Evolutionary conservation across 2,329 filamentous ascomycete species (phyloP).

Genomic region (Epichloe bromicola): DNA sequence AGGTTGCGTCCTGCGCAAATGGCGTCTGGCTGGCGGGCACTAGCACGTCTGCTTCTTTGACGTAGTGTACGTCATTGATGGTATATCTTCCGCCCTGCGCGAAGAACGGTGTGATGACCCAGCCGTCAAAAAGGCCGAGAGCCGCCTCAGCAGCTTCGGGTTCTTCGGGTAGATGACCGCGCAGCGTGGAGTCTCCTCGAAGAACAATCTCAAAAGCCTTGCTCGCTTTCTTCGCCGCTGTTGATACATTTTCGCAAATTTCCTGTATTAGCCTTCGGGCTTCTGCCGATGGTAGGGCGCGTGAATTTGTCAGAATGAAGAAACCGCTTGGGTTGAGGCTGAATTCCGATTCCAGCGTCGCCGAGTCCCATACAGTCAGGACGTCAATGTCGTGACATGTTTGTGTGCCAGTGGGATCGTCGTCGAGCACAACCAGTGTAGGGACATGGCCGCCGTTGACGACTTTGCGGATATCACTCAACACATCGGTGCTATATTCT

Average conservation of each 20-base stretch:
- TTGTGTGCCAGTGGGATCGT: conserved; percentile 47
- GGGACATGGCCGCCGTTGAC: conserved; percentile 14
- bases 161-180: conserved; percentile 42
- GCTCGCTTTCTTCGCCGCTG: conserved; percentile 25
- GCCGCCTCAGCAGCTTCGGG: conserved; percentile 35
- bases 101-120: conserved; percentile 44
- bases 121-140: conserved; percentile 34
- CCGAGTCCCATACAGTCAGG: conserved; percentile 37
- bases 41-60: conserved; percentile 32
- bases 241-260: conserved; percentile 35
- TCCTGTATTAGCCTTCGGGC: conserved; percentile 31
- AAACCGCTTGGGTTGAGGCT: conserved; percentile 29
- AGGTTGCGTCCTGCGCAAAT: conserved; percentile 43
- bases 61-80: conserved; percentile 42
- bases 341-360: conserved; percentile 32
- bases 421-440: conserved; percentile 32
- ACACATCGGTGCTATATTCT: conserved; percentile 11
- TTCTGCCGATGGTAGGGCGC: conserved; percentile 34
- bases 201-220: conserved; percentile 39
- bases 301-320: conserved; percentile 47
- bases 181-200: conserved; percentile 40
- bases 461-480: conserved; percentile 9
- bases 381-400: conserved; percentile 45
- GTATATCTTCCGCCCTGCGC: conserved; percentile 42
- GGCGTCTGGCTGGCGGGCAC: conserved; percentile 35